phyloP scores from a whole-genome alignment of 495 filamentous ascomycete species.

The Aspergillus ostianus region DNA sequence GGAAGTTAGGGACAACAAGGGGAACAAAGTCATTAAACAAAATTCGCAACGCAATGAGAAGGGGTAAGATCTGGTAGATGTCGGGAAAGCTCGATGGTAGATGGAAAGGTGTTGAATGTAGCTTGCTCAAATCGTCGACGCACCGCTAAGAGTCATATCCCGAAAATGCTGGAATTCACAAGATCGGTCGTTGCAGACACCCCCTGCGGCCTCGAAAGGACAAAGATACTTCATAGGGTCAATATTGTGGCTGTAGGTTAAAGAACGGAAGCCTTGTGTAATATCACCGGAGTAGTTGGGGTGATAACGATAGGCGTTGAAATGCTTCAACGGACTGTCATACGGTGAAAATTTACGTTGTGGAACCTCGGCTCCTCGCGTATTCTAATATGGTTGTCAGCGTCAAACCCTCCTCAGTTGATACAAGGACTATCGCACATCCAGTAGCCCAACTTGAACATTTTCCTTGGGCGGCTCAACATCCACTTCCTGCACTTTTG shows the following conservation, averaged over 20 bases:
- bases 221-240: slow-evolving; percentile 71
- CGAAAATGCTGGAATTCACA: slow-evolving; percentile 79
- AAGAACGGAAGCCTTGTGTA: slow-evolving; percentile 74
- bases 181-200: slow-evolving; percentile 70
- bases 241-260: slow-evolving; percentile 90
- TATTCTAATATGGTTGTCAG: slow-evolving; percentile 25
- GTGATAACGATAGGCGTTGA: slow-evolving; percentile 88
- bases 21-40: slow-evolving; percentile 10
- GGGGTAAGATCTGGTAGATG: slow-evolving; percentile 14
- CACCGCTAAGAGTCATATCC: slow-evolving; percentile 76
- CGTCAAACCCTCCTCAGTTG: slow-evolving; percentile 1
- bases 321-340: slow-evolving; percentile 74
- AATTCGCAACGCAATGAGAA: slow-evolving; percentile 13
- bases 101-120: slow-evolving; percentile 24
- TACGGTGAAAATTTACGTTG: slow-evolving; percentile 64
- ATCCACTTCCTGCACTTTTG: slow-evolving; percentile 28
- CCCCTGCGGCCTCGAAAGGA: slow-evolving; percentile 66
- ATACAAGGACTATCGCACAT: slow-evolving; percentile 35
- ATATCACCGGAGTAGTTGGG: slow-evolving; percentile 68
- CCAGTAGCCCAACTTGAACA: slow-evolving; percentile 32
- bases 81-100: background rate
- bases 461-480: slow-evolving; percentile 16
- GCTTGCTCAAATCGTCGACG: slow-evolving; percentile 52
- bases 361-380: slow-evolving; percentile 16
- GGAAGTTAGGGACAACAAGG: slow-evolving; percentile 4